A percentile compares a stretch with the other conserved stretches of the same genome.
These are phyloP conservation scores for Trametes cingulata DNA, from an alignment of 768 basidiomycete genomes.

Conservation along the genomic window DNA sequence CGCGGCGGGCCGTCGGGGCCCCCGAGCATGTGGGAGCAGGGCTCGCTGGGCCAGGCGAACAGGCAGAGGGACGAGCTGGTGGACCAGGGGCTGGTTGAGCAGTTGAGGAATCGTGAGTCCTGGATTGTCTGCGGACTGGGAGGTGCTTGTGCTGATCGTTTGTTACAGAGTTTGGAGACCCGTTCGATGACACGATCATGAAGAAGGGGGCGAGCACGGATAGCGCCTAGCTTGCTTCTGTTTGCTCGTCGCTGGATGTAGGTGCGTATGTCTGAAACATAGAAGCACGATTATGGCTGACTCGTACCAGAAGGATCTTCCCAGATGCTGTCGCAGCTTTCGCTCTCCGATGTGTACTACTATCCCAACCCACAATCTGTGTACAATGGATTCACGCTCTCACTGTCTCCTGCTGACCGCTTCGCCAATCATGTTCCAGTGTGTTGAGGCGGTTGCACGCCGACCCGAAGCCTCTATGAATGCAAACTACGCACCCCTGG, in stretches of 20 bases:
- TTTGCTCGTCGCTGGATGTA: background rate
- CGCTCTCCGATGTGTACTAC: background rate
- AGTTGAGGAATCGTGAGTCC: conserved; percentile 23
- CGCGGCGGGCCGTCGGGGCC: background rate
- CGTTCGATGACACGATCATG: conserved; percentile 30
- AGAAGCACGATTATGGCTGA: no score
- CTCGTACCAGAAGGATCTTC: background rate
- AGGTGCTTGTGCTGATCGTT: background rate
- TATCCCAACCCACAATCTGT: background rate
- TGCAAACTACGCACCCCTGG: background rate
- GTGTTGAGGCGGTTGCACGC: background rate
- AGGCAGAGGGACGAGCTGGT: conserved; percentile 28
- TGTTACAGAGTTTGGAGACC: conserved; percentile 32
- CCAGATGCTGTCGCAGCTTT: background rate
- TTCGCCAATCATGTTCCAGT: background rate
- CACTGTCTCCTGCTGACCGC: background rate
- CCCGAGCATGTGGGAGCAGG: conserved; percentile 1
- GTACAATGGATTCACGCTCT: conserved; percentile 4
- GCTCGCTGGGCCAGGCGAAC: background rate
- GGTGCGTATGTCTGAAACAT: no score
- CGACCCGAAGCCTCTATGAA: background rate
- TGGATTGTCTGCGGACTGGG: background rate
- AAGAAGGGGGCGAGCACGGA: conserved; percentile 22
- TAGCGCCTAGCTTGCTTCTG: background rate
- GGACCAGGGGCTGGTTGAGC: conserved; percentile 25